Percentiles rank a stretch among this genome's conserved stretches.
Evolutionary conservation across 139 green algal genomes (phyloP).

Genomic region (Ettlia oleoabundans): DNA sequence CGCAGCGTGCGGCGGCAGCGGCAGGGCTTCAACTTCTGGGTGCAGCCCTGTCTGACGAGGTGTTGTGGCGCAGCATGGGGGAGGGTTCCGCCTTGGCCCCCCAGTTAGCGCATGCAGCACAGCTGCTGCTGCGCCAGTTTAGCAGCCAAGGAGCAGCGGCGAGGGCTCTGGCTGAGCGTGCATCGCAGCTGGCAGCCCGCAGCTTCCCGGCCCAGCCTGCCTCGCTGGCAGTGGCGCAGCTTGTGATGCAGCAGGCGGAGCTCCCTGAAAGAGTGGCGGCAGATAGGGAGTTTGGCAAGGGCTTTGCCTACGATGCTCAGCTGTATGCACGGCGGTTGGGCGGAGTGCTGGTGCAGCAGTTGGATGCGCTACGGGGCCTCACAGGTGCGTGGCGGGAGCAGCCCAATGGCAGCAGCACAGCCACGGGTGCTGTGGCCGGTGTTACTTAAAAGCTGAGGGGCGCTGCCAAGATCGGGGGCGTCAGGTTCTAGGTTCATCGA

Average conservation of each 20-base stretch:
- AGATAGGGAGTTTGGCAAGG: slow-evolving; percentile 13
- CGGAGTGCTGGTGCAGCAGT: slow-evolving; percentile 33
- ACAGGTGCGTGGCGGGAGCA: too few species aligned
- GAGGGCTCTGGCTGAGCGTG: slow-evolving; percentile 8
- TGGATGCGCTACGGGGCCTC: slow-evolving; percentile 1
- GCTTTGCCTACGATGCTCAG: slow-evolving; percentile 23
- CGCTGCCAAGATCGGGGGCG: too few species aligned
- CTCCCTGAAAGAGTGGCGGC: slow-evolving; percentile 8
- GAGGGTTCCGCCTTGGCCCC: slow-evolving; percentile 1
- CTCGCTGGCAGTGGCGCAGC: neutral
- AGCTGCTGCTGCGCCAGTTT: slow-evolving; percentile 35
- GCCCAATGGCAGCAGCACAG: too few species aligned
- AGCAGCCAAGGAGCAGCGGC: slow-evolving; percentile 2
- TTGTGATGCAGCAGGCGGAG: slow-evolving; percentile 28
- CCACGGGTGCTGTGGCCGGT: too few species aligned
- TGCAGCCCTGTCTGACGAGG: slow-evolving; percentile 30
- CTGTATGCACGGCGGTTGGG: slow-evolving; percentile 16
- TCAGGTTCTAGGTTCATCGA: too few species aligned
- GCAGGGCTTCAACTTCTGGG: slow-evolving; percentile 29
- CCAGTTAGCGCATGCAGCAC: neutral
- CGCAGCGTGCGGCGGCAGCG: slow-evolving; percentile 12
- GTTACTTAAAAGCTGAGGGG: too few species aligned
- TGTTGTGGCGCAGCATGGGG: slow-evolving; percentile 20
- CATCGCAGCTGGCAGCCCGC: neutral
- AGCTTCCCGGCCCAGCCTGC: neutral